These are phyloP conservation scores for Backusella luteola DNA, from an alignment of 192 early-diverging fungal genomes.

Conservation along the genomic window DNA sequence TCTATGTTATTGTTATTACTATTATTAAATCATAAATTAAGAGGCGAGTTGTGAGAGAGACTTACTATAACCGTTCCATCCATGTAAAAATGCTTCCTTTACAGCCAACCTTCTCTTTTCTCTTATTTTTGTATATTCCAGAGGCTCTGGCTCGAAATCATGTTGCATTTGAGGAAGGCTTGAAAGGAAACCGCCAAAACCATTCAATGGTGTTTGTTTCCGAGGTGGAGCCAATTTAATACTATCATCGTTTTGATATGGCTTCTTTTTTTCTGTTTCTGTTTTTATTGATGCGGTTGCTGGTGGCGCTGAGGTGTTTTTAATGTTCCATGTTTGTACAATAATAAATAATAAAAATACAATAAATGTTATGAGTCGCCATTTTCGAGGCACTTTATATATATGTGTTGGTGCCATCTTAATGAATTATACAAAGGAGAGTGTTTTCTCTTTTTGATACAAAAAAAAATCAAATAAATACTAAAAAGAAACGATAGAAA, in stretches of 20 bases:
- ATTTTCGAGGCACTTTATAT: background rate
- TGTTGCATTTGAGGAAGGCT: constrained; percentile 19
- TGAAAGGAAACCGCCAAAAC: constrained; percentile 4
- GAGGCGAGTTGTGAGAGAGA: background rate
- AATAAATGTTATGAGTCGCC: background rate
- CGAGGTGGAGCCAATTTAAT: background rate
- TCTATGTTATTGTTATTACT: background rate
- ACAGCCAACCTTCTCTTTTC: constrained; percentile 43
- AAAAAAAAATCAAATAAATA: background rate
- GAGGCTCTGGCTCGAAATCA: constrained; percentile 22
- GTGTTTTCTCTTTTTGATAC: background rate
- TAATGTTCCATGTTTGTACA: constrained; percentile 1
- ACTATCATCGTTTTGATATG: background rate
- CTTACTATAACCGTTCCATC: constrained; percentile 77
- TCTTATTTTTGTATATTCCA: background rate
- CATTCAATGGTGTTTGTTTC: background rate
- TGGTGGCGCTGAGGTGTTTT: background rate
- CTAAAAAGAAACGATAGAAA: background rate
- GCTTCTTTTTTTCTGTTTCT: background rate
- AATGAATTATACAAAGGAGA: background rate
- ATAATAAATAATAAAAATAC: background rate
- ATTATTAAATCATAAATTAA: background rate
- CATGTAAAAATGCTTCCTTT: constrained; percentile 61
- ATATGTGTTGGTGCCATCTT: background rate
- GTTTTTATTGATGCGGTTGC: background rate